These are phyloP conservation scores for Glarea lozoyensis DNA, from an alignment of 495 filamentous ascomycete genomes.

Conservation along the genomic window DNA sequence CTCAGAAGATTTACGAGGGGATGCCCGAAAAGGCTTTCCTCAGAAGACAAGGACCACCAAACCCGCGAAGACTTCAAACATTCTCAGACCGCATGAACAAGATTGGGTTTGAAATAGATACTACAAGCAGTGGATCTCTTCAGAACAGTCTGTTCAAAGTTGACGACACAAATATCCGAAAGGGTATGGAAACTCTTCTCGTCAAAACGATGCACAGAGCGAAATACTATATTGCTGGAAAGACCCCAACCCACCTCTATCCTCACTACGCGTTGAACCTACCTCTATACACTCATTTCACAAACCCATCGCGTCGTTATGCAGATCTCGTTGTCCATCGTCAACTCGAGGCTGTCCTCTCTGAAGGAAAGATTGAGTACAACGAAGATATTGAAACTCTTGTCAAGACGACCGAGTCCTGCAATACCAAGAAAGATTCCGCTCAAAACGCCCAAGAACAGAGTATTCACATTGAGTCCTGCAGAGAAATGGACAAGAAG, in stretches of 20 bases:
- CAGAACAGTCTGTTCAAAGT: slow-evolving; percentile 92
- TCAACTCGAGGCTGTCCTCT: slow-evolving; percentile 82
- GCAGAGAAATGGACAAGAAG: slow-evolving; percentile 86
- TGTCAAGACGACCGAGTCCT: slow-evolving; percentile 87
- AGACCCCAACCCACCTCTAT: slow-evolving; percentile 60
- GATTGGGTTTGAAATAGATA: slow-evolving; percentile 81
- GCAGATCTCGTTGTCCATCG: slow-evolving; percentile 92
- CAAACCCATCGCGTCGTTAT: slow-evolving; percentile 89
- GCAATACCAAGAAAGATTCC: slow-evolving; percentile 98
- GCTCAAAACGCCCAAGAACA: slow-evolving; percentile 96
- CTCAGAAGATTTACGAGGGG: slow-evolving; percentile 67
- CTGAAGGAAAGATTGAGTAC: slow-evolving; percentile 75
- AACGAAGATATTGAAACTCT: slow-evolving; percentile 80
- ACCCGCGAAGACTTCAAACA: slow-evolving; percentile 75
- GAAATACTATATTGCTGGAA: slow-evolving; percentile 83
- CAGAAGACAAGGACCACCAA: slow-evolving; percentile 77
- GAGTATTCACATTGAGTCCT: slow-evolving; percentile 96
- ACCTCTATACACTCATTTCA: slow-evolving; percentile 95
- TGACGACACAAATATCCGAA: slow-evolving; percentile 76
- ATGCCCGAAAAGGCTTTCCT: slow-evolving; percentile 90
- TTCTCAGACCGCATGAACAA: slow-evolving; percentile 90
- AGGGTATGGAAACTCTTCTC: slow-evolving; percentile 94
- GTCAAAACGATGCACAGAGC: slow-evolving; percentile 92
- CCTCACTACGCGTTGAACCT: slow-evolving; percentile 88
- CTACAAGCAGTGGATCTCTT: slow-evolving; percentile 77